Evolutionary conservation across 371 early-diverging fungal genomes (phyloP).

Genomic region (Vairimorpha necatrix): DNA sequence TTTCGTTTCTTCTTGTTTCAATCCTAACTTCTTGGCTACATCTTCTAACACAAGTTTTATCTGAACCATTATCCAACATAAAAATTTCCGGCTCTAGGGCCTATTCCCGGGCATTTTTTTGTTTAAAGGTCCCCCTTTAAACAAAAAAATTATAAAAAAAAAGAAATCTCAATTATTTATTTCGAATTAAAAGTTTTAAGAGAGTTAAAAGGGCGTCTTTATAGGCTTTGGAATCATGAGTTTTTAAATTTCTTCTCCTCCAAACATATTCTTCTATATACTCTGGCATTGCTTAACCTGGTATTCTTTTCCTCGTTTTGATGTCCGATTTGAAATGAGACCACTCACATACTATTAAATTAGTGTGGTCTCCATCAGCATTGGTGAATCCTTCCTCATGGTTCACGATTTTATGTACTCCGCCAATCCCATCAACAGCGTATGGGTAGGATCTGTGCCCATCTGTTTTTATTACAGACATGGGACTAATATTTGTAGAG

Average conservation of each 20-base stretch:
- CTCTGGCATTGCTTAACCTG: not conserved
- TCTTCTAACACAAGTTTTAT: no score
- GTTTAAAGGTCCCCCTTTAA: not conserved
- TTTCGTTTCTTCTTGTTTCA: no score
- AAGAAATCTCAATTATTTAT: not conserved
- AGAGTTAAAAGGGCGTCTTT: not conserved
- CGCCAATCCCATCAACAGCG: not conserved
- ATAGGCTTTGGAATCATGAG: not conserved
- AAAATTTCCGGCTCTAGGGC: not conserved
- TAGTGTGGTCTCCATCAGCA: not conserved
- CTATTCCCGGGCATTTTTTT: not conserved
- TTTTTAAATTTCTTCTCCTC: not conserved
- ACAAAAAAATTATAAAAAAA: not conserved
- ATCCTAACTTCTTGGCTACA: no score
- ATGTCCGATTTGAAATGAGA: constrained; percentile 4
- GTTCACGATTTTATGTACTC: not conserved
- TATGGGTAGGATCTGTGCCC: constrained; percentile 7
- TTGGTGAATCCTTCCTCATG: not conserved
- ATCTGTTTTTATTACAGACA: not conserved
- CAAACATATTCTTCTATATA: not conserved
- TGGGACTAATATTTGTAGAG: not conserved
- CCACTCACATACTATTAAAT: constrained; percentile 1
- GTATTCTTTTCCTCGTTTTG: not conserved
- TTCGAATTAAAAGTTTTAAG: not conserved
- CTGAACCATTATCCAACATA: not conserved